These are phyloP conservation scores for Calocybe indica DNA, from an alignment of 768 basidiomycete genomes.

Conservation along the genomic window DNA sequence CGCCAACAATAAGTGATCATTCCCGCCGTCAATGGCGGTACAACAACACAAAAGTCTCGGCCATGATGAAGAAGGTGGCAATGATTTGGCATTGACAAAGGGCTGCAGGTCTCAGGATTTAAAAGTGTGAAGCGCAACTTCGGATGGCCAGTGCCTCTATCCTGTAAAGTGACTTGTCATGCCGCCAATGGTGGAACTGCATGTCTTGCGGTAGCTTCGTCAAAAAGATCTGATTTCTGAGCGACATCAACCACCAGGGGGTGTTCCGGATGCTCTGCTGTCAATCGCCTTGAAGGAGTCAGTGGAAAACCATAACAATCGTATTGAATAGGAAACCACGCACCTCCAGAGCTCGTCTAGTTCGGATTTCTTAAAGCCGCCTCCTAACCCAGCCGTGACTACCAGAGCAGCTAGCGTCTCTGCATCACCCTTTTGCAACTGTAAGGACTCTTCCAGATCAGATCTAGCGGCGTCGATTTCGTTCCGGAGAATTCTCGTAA, in stretches of 20 bases:
- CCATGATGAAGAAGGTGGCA: too few species aligned
- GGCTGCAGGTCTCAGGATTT: too few species aligned
- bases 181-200: slow-evolving; percentile 49
- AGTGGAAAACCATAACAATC: slow-evolving; percentile 2
- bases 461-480: slow-evolving; percentile 74
- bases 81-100: too few species aligned
- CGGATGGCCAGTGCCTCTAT: too few species aligned
- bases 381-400: slow-evolving; percentile 54
- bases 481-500: slow-evolving; percentile 72
- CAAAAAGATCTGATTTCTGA: slow-evolving; percentile 59
- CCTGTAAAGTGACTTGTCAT: background rate
- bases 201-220: slow-evolving; percentile 53
- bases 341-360: slow-evolving; percentile 68
- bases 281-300: slow-evolving; percentile 26
- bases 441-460: slow-evolving; percentile 70
- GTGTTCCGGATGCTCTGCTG: slow-evolving; percentile 54
- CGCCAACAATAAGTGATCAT: too few species aligned
- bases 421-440: slow-evolving; percentile 49
- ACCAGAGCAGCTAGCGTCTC: slow-evolving; percentile 66
- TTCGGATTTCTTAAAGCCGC: slow-evolving; percentile 50
- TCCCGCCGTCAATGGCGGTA: too few species aligned
- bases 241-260: slow-evolving; percentile 63
- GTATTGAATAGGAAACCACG: slow-evolving; percentile 18
- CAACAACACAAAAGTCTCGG: too few species aligned
- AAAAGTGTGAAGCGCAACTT: too few species aligned